These are phyloP conservation scores for Fusarium torreyae DNA, from an alignment of 2,329 filamentous ascomycete genomes.

Conservation along the genomic window DNA sequence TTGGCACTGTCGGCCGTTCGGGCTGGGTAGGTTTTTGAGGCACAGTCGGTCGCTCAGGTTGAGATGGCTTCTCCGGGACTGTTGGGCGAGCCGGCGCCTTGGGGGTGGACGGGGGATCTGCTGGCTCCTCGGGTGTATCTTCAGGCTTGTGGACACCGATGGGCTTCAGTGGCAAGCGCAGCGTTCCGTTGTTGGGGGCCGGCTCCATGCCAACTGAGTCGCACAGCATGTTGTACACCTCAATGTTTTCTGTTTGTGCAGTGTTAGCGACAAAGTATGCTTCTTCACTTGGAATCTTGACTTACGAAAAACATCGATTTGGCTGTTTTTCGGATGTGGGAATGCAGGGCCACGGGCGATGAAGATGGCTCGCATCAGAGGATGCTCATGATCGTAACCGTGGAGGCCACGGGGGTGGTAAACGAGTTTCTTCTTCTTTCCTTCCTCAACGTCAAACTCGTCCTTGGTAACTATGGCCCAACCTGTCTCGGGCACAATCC, in stretches of 20 bases:
- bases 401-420: constrained; percentile 91
- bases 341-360: constrained; percentile 93
- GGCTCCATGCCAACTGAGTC: constrained; percentile 84
- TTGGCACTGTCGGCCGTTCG: constrained; percentile 27
- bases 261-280: constrained; percentile 45
- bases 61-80: constrained; percentile 36
- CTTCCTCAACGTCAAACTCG: constrained; percentile 81
- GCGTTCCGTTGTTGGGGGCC: constrained; percentile 87
- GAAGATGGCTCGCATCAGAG: constrained; percentile 96
- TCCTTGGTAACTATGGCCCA: constrained; percentile 90
- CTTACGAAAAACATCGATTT: constrained; percentile 86
- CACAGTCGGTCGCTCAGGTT: constrained; percentile 33
- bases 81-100: constrained; percentile 44
- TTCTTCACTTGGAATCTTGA: constrained; percentile 44
- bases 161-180: constrained; percentile 78
- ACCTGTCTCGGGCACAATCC: constrained; percentile 92
- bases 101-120: constrained; percentile 61
- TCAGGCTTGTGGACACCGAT: constrained; percentile 73
- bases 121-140: constrained; percentile 64
- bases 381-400: constrained; percentile 95
- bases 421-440: constrained; percentile 71
- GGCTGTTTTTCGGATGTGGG: constrained; percentile 85
- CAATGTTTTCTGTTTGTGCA: constrained; percentile 87
- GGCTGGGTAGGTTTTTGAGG: constrained; percentile 36
- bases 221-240: constrained; percentile 95